Evolutionary conservation across 2,329 filamentous ascomycete genomes (phyloP).

Genomic region (Aspergillus sp.): DNA sequence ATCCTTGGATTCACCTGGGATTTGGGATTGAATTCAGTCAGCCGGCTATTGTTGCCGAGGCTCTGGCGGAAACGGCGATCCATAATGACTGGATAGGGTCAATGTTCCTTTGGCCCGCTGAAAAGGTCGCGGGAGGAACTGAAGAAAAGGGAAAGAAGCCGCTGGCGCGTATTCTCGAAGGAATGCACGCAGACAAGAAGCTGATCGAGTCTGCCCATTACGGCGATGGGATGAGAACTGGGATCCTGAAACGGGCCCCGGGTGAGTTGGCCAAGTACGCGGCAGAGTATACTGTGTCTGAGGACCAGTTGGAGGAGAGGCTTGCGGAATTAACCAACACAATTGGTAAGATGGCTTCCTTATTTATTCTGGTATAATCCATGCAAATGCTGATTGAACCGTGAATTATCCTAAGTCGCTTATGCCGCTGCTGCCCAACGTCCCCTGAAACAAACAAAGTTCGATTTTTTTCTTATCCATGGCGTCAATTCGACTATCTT

Average conservation of each 20-base stretch:
- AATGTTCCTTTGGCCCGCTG: slow-evolving; percentile 45
- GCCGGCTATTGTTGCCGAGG: slow-evolving; percentile 75
- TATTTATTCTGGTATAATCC: neutral
- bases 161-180: slow-evolving; percentile 59
- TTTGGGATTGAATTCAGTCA: slow-evolving; percentile 81
- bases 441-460: slow-evolving; percentile 61
- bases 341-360: slow-evolving; percentile 35
- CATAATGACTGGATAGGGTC: slow-evolving; percentile 55
- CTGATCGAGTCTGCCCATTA: slow-evolving; percentile 51
- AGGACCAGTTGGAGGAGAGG: slow-evolving; percentile 54
- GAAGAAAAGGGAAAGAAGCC: slow-evolving; percentile 27
- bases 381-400: neutral
- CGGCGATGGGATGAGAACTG: slow-evolving; percentile 58
- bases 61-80: slow-evolving; percentile 69
- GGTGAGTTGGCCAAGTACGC: slow-evolving; percentile 61
- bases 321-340: slow-evolving; percentile 68
- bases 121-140: slow-evolving; percentile 28
- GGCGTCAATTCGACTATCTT: slow-evolving; percentile 74
- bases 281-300: slow-evolving; percentile 53
- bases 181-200: slow-evolving; percentile 53
- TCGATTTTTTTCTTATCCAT: slow-evolving; percentile 84
- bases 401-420: slow-evolving; percentile 35
- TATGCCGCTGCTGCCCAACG: slow-evolving; percentile 60
- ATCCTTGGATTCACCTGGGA: slow-evolving; percentile 79
- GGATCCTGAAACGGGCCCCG: slow-evolving; percentile 59